Evolutionary conservation across 2,329 filamentous ascomycete species (phyloP).

Genomic region (Penicillium sp.): DNA sequence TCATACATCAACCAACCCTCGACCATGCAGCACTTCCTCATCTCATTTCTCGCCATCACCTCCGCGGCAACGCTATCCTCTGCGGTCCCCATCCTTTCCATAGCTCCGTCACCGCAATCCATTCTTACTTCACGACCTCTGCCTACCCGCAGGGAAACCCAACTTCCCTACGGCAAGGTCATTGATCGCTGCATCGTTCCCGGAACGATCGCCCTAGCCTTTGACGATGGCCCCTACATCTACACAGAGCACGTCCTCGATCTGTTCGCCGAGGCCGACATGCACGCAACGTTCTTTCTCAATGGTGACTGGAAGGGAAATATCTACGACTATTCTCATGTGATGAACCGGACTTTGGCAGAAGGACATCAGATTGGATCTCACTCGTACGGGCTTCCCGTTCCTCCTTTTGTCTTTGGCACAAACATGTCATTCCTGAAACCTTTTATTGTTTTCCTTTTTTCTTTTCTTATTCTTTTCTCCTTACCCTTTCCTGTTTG

Average conservation of each 20-base stretch:
- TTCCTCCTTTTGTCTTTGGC: not conserved
- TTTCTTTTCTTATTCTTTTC: not conserved
- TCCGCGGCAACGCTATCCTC: constrained; percentile 4
- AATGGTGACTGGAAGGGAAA: constrained; percentile 38
- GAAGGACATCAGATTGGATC: constrained; percentile 45
- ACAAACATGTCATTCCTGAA: too few species aligned
- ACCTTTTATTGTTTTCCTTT: too few species aligned
- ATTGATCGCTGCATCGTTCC: constrained; percentile 36
- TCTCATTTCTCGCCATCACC: constrained; percentile 5
- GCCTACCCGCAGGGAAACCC: not conserved
- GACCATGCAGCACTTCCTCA: constrained; percentile 5
- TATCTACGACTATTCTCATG: constrained; percentile 25
- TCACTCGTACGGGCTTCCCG: constrained; percentile 33
- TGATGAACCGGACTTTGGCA: constrained; percentile 25
- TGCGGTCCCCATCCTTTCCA: not conserved
- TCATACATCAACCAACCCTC: not conserved
- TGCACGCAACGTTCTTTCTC: constrained; percentile 61
- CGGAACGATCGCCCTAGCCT: constrained; percentile 58
- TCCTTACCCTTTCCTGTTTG: not conserved
- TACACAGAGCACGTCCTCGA: constrained; percentile 56
- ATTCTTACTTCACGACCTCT: not conserved
- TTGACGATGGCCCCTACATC: constrained; percentile 58
- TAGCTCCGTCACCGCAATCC: not conserved
- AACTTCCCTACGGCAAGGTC: constrained; percentile 39
- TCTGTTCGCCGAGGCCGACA: constrained; percentile 50